Evolutionary conservation across 352 stramenopile species (phyloP).

Genomic region (Plasmopara muralis): DNA sequence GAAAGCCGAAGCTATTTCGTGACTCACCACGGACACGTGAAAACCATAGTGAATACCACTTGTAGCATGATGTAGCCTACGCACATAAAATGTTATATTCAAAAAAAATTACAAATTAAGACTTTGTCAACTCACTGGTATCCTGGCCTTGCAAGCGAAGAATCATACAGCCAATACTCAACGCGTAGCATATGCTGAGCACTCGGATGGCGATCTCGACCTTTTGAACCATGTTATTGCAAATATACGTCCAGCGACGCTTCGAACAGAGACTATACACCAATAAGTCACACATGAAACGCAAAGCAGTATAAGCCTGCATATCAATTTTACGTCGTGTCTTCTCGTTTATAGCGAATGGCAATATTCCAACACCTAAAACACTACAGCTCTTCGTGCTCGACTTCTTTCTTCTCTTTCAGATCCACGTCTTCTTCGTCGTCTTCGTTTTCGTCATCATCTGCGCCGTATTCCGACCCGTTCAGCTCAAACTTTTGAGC

Average conservation of each 20-base stretch:
- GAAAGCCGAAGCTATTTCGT: background rate
- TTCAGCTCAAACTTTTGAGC: slow-evolving; percentile 76
- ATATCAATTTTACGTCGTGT: slow-evolving; percentile 23
- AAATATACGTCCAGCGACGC: slow-evolving; percentile 3
- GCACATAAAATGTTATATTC: slow-evolving; percentile 1
- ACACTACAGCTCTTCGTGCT: slow-evolving; percentile 40
- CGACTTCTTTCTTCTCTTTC: slow-evolving; percentile 21
- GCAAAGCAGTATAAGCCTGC: slow-evolving; percentile 3
- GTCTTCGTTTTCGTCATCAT: slow-evolving; percentile 19
- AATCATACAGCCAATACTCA: slow-evolving; percentile 52
- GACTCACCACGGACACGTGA: slow-evolving; percentile 69
- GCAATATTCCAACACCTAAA: slow-evolving; percentile 20
- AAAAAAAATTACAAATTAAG: background rate
- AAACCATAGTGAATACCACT: slow-evolving; percentile 76
- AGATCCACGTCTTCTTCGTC: slow-evolving; percentile 15
- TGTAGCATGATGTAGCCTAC: slow-evolving; percentile 69
- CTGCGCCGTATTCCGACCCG: slow-evolving; percentile 46
- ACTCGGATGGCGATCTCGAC: slow-evolving; percentile 66
- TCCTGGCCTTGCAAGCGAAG: slow-evolving; percentile 41
- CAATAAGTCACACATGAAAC: background rate
- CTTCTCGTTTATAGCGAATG: slow-evolving; percentile 20
- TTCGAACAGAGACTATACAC: slow-evolving; percentile 1
- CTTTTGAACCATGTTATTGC: slow-evolving; percentile 10
- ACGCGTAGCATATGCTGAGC: slow-evolving; percentile 41
- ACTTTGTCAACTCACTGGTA: slow-evolving; percentile 33